Evolutionary conservation across 768 basidiomycete species (phyloP).

Genomic region (Rhodotorula sphaerocarpa): DNA sequence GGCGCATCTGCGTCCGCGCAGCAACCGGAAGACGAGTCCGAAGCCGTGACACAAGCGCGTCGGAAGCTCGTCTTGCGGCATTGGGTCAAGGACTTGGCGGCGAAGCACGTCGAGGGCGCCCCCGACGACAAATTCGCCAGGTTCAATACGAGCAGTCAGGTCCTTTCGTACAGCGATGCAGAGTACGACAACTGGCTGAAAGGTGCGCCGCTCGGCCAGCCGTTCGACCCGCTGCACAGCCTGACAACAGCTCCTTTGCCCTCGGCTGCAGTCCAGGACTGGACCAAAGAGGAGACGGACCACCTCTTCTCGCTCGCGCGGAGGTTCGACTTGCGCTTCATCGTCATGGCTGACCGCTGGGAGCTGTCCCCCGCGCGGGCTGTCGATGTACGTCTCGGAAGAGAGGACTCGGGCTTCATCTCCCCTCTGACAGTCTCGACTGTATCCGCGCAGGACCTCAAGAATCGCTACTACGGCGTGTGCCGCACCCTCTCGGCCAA

Average conservation of each 20-base stretch:
- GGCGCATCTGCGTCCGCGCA: conserved; percentile 40
- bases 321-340: conserved; percentile 81
- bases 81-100: conserved; percentile 58
- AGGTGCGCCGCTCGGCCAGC: conserved; percentile 48
- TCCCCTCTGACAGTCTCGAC: neutral
- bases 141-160: conserved; percentile 61
- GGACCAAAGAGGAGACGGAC: conserved; percentile 89
- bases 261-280: conserved; percentile 56
- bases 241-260: neutral
- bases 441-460: conserved; percentile 42
- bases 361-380: conserved; percentile 55
- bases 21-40: conserved; percentile 56
- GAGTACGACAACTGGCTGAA: conserved; percentile 75
- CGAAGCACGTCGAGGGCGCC: conserved; percentile 16
- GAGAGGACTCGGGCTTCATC: neutral
- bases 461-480: conserved; percentile 85
- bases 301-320: conserved; percentile 73
- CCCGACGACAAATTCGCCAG: conserved; percentile 62
- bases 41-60: conserved; percentile 62
- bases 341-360: conserved; percentile 83
- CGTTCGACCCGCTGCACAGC: too few species aligned
- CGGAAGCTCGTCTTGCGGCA: conserved; percentile 66
- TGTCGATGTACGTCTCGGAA: conserved; percentile 17
- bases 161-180: conserved; percentile 69
- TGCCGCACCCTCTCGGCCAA: conserved; percentile 76